Base-by-base conservation (phyloP, 257 asterid species). In the Cynanchum wilfordii region DNA sequence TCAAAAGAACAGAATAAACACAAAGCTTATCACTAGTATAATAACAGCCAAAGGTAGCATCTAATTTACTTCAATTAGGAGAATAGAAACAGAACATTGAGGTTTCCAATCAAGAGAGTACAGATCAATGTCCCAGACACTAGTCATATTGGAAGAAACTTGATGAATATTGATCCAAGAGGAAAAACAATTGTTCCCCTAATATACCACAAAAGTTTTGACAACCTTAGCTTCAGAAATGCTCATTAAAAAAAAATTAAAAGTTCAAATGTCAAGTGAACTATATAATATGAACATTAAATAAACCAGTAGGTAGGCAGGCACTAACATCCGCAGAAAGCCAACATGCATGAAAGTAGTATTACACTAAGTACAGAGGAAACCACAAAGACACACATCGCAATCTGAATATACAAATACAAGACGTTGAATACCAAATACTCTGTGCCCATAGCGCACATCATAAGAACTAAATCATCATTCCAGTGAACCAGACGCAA, bases 11-110 rank as follows among this genome's bases (percentile, higher is more conserved):
- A 54, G 17, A 10, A 44, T 25, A 72, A 27, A 40, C 15, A 57
- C 29, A 59, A n/a, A 45, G 60, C 54, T 16, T 20, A n/a, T 9
- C 12, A 22, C 60, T 65, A 5, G 27, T n/a, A 67, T 2, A 42
- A n/a, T 49, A 58, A n/a, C 7, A 62, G 19, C 66, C 24, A 47
- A 49, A 33, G 38, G 47, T n/a, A 60, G 12, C 65, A 70, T 56
- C 47, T n/a, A 36, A 22, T 38, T 25, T 38, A 20, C 67, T 40
- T 62, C 40, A 38, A 56, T 50, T 13, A 44, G 63, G 63, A 40
- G 58, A 36, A 62, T 40, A 75, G 54, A 60, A 50, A 67, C 52
- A 10, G 62, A 70, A 42, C 69, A 62, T 44, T 47, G 40, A 36
- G 56, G 25, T 59, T 40, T 40, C 66, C 55, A 22, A 19, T 2